Base-by-base conservation (phyloP, 2,329 filamentous ascomycete species). In the Verticillium tricorpus region DNA sequence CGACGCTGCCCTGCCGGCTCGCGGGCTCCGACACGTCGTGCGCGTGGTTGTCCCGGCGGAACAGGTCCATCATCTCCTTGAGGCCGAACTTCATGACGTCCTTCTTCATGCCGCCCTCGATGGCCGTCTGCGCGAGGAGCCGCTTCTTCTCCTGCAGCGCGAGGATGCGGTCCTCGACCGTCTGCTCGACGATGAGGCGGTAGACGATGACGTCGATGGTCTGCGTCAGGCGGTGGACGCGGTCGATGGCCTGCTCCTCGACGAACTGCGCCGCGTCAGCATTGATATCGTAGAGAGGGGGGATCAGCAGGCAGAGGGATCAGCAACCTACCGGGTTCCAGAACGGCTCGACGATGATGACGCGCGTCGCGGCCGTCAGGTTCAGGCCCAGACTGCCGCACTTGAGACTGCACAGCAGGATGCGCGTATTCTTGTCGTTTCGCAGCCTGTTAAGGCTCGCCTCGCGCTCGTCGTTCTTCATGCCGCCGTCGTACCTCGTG, bases 181-280 rank as follows among this genome's bases (percentile, higher is more conserved):
- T 93, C 67, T 89, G 84, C 67, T 86, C 85, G 64, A 99, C 89
- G 2, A 93, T 97, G 69, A 99, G 86, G 70, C 95, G 96, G 81
- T 97, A 99, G 65, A 99, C 92, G 61, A 94, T 87, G 37, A 99
- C 95, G 71, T 98, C 93, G 50, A 94, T 84, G 1, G 92, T 97
- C 76, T 99, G 95, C 50, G 96, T 98, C 60, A 99, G 89, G n/a
- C 95, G 92, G 73, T 99, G 95, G 31, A 99, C 95, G 60, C 95
- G 92, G 76, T 99, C 95, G 68, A 99, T 99, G 57, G 95, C 95
- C 81, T 99, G 95, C 74, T 99, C 95, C 80, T 99, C 95, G 37
- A 99, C 92, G 71, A 99, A 99, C 85, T 91, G 34, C 12, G 39
- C 52, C 50, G 32, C 39, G 28, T 57, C 15, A 17, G 12, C 28